Percentiles rank a stretch among this genome's conserved stretches.
phyloP scores from a whole-genome alignment of 768 basidiomycete genomes.

The Boletellus ananas region DNA sequence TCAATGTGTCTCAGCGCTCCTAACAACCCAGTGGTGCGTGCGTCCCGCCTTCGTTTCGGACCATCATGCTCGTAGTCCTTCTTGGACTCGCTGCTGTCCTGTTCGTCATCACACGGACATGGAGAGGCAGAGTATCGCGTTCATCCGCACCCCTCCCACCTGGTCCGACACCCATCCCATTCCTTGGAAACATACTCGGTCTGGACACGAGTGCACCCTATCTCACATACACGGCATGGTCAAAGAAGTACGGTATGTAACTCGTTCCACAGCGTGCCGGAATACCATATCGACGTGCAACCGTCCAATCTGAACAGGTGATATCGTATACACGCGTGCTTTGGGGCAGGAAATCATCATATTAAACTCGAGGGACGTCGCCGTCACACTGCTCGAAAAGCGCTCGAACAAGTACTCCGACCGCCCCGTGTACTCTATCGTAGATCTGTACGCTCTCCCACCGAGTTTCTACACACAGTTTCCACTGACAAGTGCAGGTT shows the following conservation, averaged over 20 bases:
- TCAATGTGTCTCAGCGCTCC: too few species aligned
- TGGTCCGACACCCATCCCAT: constrained; percentile 12
- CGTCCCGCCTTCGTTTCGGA: background rate
- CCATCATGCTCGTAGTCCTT: background rate
- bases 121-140: background rate
- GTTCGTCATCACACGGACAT: background rate
- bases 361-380: constrained; percentile 45
- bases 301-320: background rate
- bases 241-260: constrained; percentile 17
- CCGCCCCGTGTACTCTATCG: constrained; percentile 1
- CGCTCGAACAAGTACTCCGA: constrained; percentile 49
- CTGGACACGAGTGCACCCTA: constrained; percentile 5
- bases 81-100: constrained; percentile 2
- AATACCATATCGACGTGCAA: background rate
- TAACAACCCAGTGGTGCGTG: background rate
- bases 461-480: background rate
- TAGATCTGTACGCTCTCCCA: constrained; percentile 5
- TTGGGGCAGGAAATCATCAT: constrained; percentile 47
- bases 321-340: constrained; percentile 17
- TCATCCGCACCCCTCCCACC: constrained; percentile 9
- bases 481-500: constrained; percentile 9
- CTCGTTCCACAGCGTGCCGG: background rate
- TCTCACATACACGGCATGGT: constrained; percentile 18
- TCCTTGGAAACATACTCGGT: constrained; percentile 15
- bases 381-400: constrained; percentile 48